A percentile compares a stretch with the other conserved stretches of the same genome.
Conservation (phyloP, 2,329 filamentous ascomycete genomes). For the Fusarium setosum region DNA sequence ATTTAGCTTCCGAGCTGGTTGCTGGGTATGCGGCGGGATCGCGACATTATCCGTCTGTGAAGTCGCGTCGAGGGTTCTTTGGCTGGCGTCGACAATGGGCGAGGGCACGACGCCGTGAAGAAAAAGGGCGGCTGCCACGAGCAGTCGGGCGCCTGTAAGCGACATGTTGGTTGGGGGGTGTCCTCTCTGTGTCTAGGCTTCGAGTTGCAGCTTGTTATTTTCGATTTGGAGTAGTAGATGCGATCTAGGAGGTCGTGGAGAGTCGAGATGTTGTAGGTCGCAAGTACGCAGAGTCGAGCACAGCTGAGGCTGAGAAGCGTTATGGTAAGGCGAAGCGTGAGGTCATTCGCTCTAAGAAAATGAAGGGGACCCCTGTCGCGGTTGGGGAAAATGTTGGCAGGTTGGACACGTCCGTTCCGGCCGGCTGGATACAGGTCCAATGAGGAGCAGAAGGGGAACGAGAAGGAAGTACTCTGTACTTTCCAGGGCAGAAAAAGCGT, state of each 20-base stretch:
- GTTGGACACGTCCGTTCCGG: slow-evolving; percentile 5
- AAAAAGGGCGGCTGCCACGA: slow-evolving; percentile 42
- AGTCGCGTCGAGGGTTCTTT: slow-evolving; percentile 30
- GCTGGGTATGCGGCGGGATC: slow-evolving; percentile 27
- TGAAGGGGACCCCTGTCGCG: slow-evolving; percentile 18
- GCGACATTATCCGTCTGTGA: slow-evolving; percentile 21
- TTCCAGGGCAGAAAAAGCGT: background rate
- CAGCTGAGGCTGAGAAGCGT: slow-evolving; percentile 1
- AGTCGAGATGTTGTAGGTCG: slow-evolving; percentile 6
- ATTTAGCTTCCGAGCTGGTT: slow-evolving; percentile 61
- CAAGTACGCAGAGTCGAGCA: background rate
- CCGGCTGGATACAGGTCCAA: slow-evolving; percentile 4
- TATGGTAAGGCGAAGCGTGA: slow-evolving; percentile 15
- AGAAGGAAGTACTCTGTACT: background rate
- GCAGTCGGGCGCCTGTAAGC: slow-evolving; percentile 43
- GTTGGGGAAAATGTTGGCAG: background rate
- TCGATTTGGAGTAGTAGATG: background rate
- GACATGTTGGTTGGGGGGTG: slow-evolving; percentile 32
- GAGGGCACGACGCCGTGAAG: slow-evolving; percentile 34
- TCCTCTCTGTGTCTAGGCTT: background rate
- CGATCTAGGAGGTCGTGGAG: background rate
- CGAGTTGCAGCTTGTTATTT: background rate
- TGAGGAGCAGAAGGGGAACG: background rate
- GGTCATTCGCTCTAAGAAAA: slow-evolving; percentile 32
- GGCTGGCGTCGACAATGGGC: slow-evolving; percentile 35